A percentile compares a stretch with the other conserved stretches of the same genome.
These are phyloP conservation scores for Coffea humblotiana DNA, from an alignment of 305 asterid species.

Conservation along the genomic window DNA sequence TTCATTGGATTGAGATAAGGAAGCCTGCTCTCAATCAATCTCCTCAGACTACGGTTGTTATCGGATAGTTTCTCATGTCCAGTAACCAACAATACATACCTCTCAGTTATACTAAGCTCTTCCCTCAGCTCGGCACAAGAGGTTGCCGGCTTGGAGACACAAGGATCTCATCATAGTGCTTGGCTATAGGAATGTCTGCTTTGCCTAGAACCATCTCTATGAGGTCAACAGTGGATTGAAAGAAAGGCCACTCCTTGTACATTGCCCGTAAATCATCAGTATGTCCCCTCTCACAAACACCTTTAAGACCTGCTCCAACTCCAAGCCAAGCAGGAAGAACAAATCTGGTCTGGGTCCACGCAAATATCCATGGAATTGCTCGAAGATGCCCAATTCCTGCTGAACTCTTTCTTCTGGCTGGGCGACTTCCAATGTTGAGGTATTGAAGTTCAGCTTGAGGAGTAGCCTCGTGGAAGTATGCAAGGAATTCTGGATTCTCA, in stretches of 20 bases:
- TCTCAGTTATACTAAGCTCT: conserved; percentile 74
- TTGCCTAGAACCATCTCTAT: conserved; percentile 95
- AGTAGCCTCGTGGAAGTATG: conserved; percentile 94
- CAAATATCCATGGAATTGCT: conserved; percentile 95
- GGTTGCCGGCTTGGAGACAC: conserved; percentile 65
- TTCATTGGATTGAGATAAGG: conserved; percentile 91
- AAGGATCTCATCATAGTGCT: conserved; percentile 84
- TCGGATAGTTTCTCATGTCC: conserved; percentile 83
- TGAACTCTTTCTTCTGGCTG: conserved; percentile 71
- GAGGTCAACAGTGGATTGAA: conserved; percentile 82
- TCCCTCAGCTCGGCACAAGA: conserved; percentile 68
- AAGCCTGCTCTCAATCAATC: conserved; percentile 90
- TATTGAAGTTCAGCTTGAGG: conserved; percentile 94
- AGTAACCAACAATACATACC: conserved; percentile 63
- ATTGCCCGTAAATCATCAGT: conserved; percentile 77
- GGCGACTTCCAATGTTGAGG: conserved; percentile 97
- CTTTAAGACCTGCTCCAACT: conserved; percentile 86
- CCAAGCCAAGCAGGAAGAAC: conserved; percentile 99
- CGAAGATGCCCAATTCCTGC: conserved; percentile 77
- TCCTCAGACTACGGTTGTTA: conserved; percentile 66
- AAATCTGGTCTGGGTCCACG: conserved; percentile 95
- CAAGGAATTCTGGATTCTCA: conserved; percentile 78
- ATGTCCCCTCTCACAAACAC: conserved; percentile 72
- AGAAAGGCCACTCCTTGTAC: conserved; percentile 95
- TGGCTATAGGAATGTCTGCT: conserved; percentile 79